Conservation (phyloP, 2,329 filamentous ascomycete genomes). For the Penicillium capsulatum region DNA sequence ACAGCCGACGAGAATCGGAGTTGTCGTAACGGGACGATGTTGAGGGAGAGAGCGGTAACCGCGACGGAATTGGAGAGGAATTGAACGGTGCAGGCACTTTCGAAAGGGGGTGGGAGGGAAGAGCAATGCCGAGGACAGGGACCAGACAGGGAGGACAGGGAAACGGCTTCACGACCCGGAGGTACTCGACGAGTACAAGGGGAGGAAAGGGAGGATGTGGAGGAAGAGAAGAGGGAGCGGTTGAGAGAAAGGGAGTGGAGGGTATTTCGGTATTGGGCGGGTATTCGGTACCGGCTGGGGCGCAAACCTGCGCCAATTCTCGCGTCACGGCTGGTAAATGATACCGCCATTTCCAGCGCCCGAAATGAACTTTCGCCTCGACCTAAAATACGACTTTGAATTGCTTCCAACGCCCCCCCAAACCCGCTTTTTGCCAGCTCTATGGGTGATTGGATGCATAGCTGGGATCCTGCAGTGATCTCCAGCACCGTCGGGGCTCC, state of each 20-base stretch:
- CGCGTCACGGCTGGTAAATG: neutral
- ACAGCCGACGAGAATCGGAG: too few relatives aligned
- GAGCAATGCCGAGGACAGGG: too few relatives aligned
- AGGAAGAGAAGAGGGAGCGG: conserved; percentile 18
- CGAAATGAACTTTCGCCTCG: neutral
- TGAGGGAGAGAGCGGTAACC: neutral
- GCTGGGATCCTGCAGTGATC: too few relatives aligned
- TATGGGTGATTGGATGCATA: too few relatives aligned
- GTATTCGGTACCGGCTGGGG: conserved; percentile 19
- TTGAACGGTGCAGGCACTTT: too few relatives aligned
- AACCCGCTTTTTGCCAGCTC: too few relatives aligned
- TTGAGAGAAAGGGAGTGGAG: conserved; percentile 21
- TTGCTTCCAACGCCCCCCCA: too few relatives aligned
- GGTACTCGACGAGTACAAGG: conserved; percentile 31
- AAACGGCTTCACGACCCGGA: conserved; percentile 16
- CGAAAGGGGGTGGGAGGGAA: too few relatives aligned
- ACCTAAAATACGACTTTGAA: too few relatives aligned
- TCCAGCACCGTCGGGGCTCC: too few relatives aligned
- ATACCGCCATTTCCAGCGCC: neutral
- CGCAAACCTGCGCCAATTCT: neutral
- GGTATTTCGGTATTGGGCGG: conserved; percentile 13
- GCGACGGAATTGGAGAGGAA: too few relatives aligned
- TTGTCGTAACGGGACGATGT: too few relatives aligned
- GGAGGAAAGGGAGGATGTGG: conserved; percentile 21
- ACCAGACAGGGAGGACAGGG: neutral